phyloP scores from a whole-genome alignment of 768 basidiomycete genomes.

The Termitomyces sp. region DNA sequence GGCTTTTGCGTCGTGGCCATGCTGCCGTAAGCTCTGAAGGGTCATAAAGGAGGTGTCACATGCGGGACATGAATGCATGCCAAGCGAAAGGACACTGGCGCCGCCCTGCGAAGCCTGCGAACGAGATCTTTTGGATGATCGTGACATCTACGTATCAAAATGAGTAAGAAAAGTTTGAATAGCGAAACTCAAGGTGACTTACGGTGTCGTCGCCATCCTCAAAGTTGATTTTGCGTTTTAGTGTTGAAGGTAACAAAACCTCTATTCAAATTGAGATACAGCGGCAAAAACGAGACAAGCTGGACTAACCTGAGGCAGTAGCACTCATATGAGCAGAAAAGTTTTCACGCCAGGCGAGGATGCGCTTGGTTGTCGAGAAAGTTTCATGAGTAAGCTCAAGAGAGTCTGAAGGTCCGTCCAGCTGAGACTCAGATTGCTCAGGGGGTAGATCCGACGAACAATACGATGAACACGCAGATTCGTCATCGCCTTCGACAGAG shows the following conservation, averaged over 20 bases:
- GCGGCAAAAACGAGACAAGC: constrained; percentile 1
- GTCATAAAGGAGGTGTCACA: constrained; percentile 66
- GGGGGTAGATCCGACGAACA: constrained; percentile 60
- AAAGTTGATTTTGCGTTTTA: constrained; percentile 48
- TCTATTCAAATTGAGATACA: constrained; percentile 16
- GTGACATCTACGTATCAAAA: constrained; percentile 35
- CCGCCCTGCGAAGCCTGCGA: constrained; percentile 28
- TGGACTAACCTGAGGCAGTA: constrained; percentile 33
- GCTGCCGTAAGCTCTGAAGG: constrained; percentile 53
- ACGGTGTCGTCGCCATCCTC: constrained; percentile 39
- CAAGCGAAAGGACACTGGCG: constrained; percentile 33
- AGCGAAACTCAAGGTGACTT: constrained; percentile 14
- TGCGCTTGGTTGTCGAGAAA: constrained; percentile 55
- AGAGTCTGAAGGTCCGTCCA: constrained; percentile 2
- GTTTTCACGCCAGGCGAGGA: constrained; percentile 67
- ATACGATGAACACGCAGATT: constrained; percentile 54
- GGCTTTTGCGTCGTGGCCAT: constrained; percentile 47
- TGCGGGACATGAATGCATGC: constrained; percentile 65
- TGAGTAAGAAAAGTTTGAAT: constrained; percentile 6
- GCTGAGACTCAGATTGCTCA: constrained; percentile 26
- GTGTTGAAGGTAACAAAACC: constrained; percentile 28
- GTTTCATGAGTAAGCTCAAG: constrained; percentile 38
- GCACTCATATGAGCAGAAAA: constrained; percentile 40
- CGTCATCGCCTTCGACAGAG: constrained; percentile 18
- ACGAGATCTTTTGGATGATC: constrained; percentile 55